These are phyloP conservation scores for Colletotrichum liaoningense DNA, from an alignment of 2,329 filamentous ascomycete species.

Conservation along the genomic window DNA sequence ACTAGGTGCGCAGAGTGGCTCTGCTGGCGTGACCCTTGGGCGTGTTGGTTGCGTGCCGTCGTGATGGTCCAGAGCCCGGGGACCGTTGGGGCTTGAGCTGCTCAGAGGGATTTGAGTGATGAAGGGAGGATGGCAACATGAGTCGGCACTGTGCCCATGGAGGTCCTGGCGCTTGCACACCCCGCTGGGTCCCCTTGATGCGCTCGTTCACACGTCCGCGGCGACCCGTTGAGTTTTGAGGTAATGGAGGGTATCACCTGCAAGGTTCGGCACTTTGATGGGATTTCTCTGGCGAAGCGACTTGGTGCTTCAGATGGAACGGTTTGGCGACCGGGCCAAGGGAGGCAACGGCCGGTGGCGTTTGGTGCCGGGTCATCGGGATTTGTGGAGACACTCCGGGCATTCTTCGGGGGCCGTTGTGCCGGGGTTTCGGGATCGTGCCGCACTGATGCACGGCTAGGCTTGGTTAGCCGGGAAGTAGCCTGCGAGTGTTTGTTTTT, in stretches of 20 bases:
- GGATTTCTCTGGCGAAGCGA: slow-evolving; percentile 8
- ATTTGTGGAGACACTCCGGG: slow-evolving; percentile 13
- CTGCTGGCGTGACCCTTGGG: neutral
- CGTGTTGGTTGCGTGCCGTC: neutral
- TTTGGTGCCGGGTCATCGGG: neutral
- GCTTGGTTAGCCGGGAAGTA: neutral
- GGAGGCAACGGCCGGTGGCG: neutral
- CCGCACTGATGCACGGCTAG: neutral
- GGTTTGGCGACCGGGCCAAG: neutral
- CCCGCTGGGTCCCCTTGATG: slow-evolving; percentile 6
- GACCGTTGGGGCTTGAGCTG: slow-evolving; percentile 25
- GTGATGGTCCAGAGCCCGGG: slow-evolving; percentile 4
- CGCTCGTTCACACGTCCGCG: neutral
- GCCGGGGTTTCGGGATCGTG: slow-evolving; percentile 1
- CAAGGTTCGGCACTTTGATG: slow-evolving; percentile 35
- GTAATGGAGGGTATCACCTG: slow-evolving; percentile 19
- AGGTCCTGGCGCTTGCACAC: slow-evolving; percentile 12
- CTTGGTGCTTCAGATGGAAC: slow-evolving; percentile 7
- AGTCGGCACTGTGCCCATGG: slow-evolving; percentile 18
- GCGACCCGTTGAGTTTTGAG: slow-evolving; percentile 20
- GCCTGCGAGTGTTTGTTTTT: neutral
- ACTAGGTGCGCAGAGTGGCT: slow-evolving; percentile 6
- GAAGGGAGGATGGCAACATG: neutral
- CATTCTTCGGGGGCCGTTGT: neutral
- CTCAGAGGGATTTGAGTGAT: neutral